These are phyloP conservation scores for Colletotrichum tanaceti DNA, from an alignment of 2,329 filamentous ascomycete genomes.

Conservation along the genomic window DNA sequence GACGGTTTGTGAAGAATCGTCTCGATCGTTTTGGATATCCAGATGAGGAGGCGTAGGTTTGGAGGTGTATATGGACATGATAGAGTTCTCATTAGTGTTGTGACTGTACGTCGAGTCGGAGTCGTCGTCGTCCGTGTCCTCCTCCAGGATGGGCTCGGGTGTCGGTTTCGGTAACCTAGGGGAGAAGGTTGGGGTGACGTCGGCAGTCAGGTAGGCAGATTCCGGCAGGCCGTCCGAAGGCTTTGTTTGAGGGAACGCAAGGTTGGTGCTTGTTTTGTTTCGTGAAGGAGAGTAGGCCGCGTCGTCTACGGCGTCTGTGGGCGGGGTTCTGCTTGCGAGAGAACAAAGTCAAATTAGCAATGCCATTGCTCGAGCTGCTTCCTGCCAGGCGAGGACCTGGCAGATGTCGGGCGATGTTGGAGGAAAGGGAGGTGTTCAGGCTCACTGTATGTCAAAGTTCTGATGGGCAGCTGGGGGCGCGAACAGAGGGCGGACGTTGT, in stretches of 20 bases:
- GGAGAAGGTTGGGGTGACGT: slow-evolving; percentile 49
- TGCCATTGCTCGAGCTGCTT: slow-evolving; percentile 4
- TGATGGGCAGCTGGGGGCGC: slow-evolving; percentile 37
- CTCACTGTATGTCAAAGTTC: slow-evolving; percentile 39
- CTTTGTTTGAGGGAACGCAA: slow-evolving; percentile 58
- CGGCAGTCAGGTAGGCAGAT: slow-evolving; percentile 57
- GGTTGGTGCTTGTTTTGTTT: slow-evolving; percentile 56
- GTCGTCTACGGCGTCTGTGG: slow-evolving; percentile 27
- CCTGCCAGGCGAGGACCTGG: slow-evolving; percentile 18
- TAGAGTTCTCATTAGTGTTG: slow-evolving; percentile 53
- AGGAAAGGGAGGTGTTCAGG: slow-evolving; percentile 24
- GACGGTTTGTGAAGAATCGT: slow-evolving; percentile 43
- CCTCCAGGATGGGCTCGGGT: slow-evolving; percentile 46
- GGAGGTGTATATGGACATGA: slow-evolving; percentile 62
- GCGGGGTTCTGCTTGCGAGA: slow-evolving; percentile 33
- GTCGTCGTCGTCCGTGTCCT: slow-evolving; percentile 50
- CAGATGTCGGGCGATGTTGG: neutral
- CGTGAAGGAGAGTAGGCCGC: slow-evolving; percentile 47
- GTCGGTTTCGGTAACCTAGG: slow-evolving; percentile 37
- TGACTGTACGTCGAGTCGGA: slow-evolving; percentile 49
- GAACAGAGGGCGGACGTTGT: slow-evolving; percentile 38
- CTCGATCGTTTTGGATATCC: slow-evolving; percentile 55
- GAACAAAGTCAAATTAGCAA: slow-evolving; percentile 21
- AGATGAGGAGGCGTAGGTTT: slow-evolving; percentile 66
- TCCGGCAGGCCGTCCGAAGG: slow-evolving; percentile 57